Base-by-base conservation (phyloP, 305 asterid genomes). In the Salvia sclarea region DNA sequence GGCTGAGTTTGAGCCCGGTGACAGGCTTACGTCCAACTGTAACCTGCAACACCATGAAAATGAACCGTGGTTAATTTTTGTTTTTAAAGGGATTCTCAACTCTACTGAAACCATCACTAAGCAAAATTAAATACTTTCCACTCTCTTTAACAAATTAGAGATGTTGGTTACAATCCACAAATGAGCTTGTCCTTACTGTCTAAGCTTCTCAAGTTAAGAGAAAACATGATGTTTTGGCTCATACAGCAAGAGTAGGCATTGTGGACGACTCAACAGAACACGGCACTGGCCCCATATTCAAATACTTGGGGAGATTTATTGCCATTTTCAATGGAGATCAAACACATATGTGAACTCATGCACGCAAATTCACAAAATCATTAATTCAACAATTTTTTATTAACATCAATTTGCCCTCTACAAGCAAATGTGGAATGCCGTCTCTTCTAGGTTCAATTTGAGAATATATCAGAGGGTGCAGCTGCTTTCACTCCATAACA, bases 1-100 rank as follows among this genome's bases (percentile, higher is more conserved):
- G 82, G 82, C 87, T 83, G 75, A 94, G 96, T 64, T 94, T 85
- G 62, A 94, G 98, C 28, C 99, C 99, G 0, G 99, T 94, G 31
- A 94, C 92, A 1, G 99, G 99, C 70, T 91, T 94, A 56, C 99
- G 97, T 12, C 99, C 99, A 38, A 94, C 98, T 0, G 99, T 91
- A 37, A 37, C 12, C 43, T 7, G 43, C 43, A 2, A 37, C 2
- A 37, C 10, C 12, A 37, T 7, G 33, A 12, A 52, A 50, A 21
- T 12, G 57, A 49, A n/a, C 11, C 11, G 0, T 5, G 21, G 22
- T 14, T 35, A 35, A 35, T 35, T 2, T 6, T 45, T 16, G 3
- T 45, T 16, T 47, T 47, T 47, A 6, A 6, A 7, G 9, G 48
- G 2, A 5, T 17, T 3, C 55, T 28, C 31, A 31, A 20, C 45